These are phyloP conservation scores for Acacia crassicarpa DNA, from an alignment of 306 rosid species.

Conservation along the genomic window DNA sequence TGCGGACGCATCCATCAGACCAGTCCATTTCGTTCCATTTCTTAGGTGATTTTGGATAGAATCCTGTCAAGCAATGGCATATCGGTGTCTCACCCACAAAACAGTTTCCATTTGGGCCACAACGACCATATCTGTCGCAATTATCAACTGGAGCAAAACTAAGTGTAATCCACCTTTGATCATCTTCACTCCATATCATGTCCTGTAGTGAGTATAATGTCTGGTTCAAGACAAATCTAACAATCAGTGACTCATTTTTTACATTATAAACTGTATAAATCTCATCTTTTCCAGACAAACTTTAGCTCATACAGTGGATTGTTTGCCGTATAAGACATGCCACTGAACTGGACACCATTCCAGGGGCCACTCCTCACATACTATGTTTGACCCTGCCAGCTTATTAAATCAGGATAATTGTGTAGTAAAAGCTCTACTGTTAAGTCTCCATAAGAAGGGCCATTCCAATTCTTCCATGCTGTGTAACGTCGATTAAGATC, in stretches of 20 bases:
- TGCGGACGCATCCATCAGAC: neutral
- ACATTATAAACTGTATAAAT: neutral
- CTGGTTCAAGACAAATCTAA: neutral
- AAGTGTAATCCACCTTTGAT: neutral
- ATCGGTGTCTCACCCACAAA: neutral
- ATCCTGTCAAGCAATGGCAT: neutral
- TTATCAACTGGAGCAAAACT: neutral
- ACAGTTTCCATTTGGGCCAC: neutral
- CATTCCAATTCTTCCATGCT: slow-evolving; percentile 31
- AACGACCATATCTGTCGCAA: neutral
- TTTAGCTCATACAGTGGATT: neutral
- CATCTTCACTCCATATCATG: neutral
- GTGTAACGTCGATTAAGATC: neutral
- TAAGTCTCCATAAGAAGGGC: slow-evolving; percentile 31
- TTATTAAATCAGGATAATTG: neutral
- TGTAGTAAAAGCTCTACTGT: neutral
- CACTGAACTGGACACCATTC: neutral
- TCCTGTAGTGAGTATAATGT: neutral
- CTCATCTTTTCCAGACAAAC: neutral
- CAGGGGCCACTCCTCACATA: neutral
- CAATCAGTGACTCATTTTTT: neutral
- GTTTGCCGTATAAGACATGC: neutral
- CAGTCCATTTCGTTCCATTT: neutral
- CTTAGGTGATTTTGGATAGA: neutral
- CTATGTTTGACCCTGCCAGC: slow-evolving; percentile 18